phyloP scores from a whole-genome alignment of 108 stramenopile genomes.

The Discostella stelligeroides region DNA sequence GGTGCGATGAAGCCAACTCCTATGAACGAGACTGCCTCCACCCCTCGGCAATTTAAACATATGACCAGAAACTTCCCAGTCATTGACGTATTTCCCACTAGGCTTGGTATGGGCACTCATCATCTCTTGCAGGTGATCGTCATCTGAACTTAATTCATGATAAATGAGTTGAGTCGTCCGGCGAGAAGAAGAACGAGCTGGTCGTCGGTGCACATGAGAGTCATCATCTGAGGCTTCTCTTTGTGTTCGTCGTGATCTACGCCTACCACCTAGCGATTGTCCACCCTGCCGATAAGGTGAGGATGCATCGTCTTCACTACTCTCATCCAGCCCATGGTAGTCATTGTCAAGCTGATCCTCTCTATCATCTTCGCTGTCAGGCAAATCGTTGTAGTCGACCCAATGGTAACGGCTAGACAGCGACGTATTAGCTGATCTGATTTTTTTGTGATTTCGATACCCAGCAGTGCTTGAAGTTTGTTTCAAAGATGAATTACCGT shows the following conservation, averaged over 20 bases:
- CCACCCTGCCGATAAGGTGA: constrained; percentile 13
- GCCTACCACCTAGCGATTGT: constrained; percentile 14
- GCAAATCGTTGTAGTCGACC: constrained; percentile 59
- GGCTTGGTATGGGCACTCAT: constrained; percentile 78
- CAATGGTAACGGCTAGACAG: constrained; percentile 67
- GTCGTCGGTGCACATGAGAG: constrained; percentile 19
- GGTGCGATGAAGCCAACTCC: constrained; percentile 67
- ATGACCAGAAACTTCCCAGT: constrained; percentile 63
- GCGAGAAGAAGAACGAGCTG: constrained; percentile 46
- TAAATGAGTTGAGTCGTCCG: constrained; percentile 18
- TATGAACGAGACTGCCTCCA: constrained; percentile 33
- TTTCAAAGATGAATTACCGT: neutral
- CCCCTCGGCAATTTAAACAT: constrained; percentile 61
- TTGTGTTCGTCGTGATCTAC: constrained; percentile 20
- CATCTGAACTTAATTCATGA: constrained; percentile 54
- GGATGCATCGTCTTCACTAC: constrained; percentile 39
- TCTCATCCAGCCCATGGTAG: constrained; percentile 37
- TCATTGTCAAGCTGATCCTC: constrained; percentile 71
- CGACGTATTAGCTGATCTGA: constrained; percentile 15
- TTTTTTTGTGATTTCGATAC: constrained; percentile 10
- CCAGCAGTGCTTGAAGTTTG: constrained; percentile 9
- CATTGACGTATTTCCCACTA: constrained; percentile 61
- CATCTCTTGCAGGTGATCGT: constrained; percentile 57
- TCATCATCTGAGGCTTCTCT: constrained; percentile 21
- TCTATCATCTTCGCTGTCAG: constrained; percentile 54